phyloP scores from a whole-genome alignment of 2,329 filamentous ascomycete genomes.

The Botryotinia globosa region DNA sequence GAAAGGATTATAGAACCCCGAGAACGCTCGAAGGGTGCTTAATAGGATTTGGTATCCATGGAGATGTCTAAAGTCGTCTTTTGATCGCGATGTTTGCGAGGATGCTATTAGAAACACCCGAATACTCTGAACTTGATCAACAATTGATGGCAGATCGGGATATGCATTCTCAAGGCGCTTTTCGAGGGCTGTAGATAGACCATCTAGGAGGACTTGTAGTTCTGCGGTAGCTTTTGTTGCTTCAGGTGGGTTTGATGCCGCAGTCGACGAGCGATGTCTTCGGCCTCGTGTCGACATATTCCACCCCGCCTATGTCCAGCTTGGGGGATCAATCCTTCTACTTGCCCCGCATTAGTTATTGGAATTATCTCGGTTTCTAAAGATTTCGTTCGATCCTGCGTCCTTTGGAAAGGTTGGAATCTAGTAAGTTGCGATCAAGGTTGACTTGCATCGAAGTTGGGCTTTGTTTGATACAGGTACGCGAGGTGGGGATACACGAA shows the following conservation, averaged over 20 bases:
- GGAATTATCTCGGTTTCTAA: constrained; percentile 12
- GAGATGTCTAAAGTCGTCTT: constrained; percentile 81
- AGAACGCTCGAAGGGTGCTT: constrained; percentile 65
- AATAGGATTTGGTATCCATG: constrained; percentile 75
- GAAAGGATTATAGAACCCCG: constrained; percentile 71
- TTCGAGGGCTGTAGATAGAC: constrained; percentile 40
- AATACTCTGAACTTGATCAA: constrained; percentile 35
- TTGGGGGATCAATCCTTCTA: constrained; percentile 25
- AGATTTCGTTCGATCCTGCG: constrained; percentile 24
- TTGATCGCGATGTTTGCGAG: constrained; percentile 48
- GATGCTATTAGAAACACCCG: constrained; percentile 42
- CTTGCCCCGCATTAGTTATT: constrained; percentile 31
- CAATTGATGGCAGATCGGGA: constrained; percentile 38
- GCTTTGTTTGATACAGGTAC: constrained; percentile 20
- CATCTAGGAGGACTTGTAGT: constrained; percentile 53
- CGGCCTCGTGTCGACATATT: constrained; percentile 52
- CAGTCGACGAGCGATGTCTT: constrained; percentile 64
- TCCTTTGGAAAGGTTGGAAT: constrained; percentile 3
- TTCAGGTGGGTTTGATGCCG: constrained; percentile 53
- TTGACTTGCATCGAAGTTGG: constrained; percentile 27
- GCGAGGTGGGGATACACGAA: constrained; percentile 21
- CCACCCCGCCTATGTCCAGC: constrained; percentile 35
- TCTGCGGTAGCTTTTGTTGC: constrained; percentile 61
- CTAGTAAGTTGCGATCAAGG: constrained; percentile 10
- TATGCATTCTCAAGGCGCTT: constrained; percentile 28